Conservation (phyloP, 2,329 filamentous ascomycete genomes). For the Zarea fungicola region DNA sequence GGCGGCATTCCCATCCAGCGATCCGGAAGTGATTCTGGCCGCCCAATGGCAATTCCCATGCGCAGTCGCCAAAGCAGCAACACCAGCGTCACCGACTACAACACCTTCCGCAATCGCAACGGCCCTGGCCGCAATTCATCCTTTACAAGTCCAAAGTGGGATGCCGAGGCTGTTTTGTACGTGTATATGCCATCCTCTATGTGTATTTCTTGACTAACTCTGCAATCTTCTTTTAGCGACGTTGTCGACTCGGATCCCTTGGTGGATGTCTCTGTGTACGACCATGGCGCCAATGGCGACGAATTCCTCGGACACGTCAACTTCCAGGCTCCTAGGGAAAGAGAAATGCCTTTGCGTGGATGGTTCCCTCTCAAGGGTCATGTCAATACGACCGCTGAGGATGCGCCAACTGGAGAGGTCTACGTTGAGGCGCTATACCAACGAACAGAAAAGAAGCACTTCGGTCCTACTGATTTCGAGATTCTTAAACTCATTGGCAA, state of each 20-base stretch:
- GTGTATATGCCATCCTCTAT: not conserved
- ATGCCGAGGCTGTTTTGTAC: conserved; percentile 92
- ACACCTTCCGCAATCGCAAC: conserved; percentile 54
- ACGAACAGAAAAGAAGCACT: conserved; percentile 81
- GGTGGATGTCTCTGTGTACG: conserved; percentile 91
- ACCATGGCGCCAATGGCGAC: conserved; percentile 72
- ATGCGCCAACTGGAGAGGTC: conserved; percentile 79
- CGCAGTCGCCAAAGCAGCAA: conserved; percentile 94
- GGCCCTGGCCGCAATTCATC: conserved; percentile 43
- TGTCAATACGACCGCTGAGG: conserved; percentile 63
- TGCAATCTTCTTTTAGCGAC: conserved; percentile 56
- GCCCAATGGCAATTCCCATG: conserved; percentile 92
- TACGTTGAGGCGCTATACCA: conserved; percentile 83
- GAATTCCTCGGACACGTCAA: conserved; percentile 89
- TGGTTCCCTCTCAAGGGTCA: conserved; percentile 83
- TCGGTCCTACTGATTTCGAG: conserved; percentile 91
- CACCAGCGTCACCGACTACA: conserved; percentile 71
- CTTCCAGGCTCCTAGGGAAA: conserved; percentile 63
- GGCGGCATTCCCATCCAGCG: conserved; percentile 59
- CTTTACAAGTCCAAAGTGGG: conserved; percentile 86
- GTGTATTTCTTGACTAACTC: not conserved
- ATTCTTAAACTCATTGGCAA: conserved; percentile 96
- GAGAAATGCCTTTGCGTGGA: conserved; percentile 66
- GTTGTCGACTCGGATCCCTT: conserved; percentile 88
- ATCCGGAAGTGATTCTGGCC: conserved; percentile 74